Evolutionary conservation across 2,329 filamentous ascomycete genomes (phyloP).

Genomic region (Aureobasidium sp.): DNA sequence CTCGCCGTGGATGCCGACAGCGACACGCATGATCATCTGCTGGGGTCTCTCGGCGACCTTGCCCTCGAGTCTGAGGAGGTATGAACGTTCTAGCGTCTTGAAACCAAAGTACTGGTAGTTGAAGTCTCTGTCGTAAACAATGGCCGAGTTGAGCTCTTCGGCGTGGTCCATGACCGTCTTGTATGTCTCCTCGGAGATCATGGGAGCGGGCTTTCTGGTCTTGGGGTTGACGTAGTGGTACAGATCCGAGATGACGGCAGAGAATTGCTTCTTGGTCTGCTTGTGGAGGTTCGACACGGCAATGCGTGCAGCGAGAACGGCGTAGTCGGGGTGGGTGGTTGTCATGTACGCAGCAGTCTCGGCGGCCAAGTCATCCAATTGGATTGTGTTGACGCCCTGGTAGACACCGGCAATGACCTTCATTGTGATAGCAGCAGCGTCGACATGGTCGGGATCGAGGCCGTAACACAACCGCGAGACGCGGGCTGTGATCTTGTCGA

Average conservation of each 20-base stretch:
- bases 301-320: conserved; percentile 94
- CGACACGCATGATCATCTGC: conserved; percentile 99
- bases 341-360: conserved; percentile 99
- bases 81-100: conserved; percentile 97
- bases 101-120: conserved; percentile 99
- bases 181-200: conserved; percentile 89
- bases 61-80: conserved; percentile 87
- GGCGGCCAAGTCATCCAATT: conserved; percentile 93
- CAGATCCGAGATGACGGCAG: conserved; percentile 84
- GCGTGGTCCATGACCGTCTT: conserved; percentile 92
- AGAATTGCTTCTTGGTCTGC: conserved; percentile 99
- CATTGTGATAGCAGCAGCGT: conserved; percentile 95
- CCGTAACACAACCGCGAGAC: conserved; percentile 97
- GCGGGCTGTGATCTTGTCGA: conserved; percentile 99
- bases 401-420: conserved; percentile 99
- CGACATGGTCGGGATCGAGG: conserved; percentile 88
- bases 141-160: conserved; percentile 95
- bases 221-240: conserved; percentile 96
- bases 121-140: conserved; percentile 98
- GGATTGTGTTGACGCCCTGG: conserved; percentile 90
- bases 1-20: conserved; percentile 92
- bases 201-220: conserved; percentile 73
- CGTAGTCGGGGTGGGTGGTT: conserved; percentile 97
- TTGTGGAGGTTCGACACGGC: conserved; percentile 99
- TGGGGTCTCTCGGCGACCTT: conserved; percentile 96